Percentiles rank a stretch among this genome's conserved stretches.
phyloP scores from a whole-genome alignment of 2,329 filamentous ascomycete species.

The Stenocarpella maydis region DNA sequence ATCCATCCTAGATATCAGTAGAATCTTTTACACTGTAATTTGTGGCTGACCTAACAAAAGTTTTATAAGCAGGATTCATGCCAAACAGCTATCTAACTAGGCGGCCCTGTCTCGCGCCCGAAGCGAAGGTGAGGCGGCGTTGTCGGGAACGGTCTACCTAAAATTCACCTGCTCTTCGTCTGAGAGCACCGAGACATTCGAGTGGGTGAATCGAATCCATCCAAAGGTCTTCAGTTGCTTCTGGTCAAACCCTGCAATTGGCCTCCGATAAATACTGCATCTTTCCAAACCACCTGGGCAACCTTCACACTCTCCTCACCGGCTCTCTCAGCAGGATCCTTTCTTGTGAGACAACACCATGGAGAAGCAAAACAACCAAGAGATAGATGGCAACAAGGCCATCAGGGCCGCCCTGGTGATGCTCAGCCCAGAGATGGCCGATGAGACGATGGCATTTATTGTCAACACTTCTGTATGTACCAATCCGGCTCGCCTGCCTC shows the following conservation, averaged over 20 bases:
- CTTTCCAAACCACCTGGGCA: too few relatives aligned
- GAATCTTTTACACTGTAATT: too few relatives aligned
- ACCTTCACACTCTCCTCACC: too few relatives aligned
- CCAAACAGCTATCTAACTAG: too few relatives aligned
- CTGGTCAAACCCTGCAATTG: background rate
- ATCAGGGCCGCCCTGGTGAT: background rate
- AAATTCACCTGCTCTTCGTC: background rate
- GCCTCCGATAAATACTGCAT: background rate
- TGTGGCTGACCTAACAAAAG: too few relatives aligned
- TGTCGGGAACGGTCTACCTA: accelerated
- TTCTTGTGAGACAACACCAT: background rate
- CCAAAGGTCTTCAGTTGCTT: background rate
- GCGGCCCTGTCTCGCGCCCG: too few relatives aligned
- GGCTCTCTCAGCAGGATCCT: too few relatives aligned
- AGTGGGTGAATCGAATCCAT: background rate
- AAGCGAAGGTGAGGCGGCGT: background rate
- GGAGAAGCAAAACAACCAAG: background rate
- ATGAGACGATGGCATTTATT: background rate
- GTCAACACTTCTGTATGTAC: background rate
- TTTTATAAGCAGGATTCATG: too few relatives aligned
- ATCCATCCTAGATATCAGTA: too few relatives aligned
- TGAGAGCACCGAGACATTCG: background rate
- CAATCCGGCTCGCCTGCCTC: background rate
- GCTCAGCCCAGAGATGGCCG: background rate
- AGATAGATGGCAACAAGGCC: background rate